phyloP scores from a whole-genome alignment of 139 green algal species.

The Coelastrella sp. region DNA sequence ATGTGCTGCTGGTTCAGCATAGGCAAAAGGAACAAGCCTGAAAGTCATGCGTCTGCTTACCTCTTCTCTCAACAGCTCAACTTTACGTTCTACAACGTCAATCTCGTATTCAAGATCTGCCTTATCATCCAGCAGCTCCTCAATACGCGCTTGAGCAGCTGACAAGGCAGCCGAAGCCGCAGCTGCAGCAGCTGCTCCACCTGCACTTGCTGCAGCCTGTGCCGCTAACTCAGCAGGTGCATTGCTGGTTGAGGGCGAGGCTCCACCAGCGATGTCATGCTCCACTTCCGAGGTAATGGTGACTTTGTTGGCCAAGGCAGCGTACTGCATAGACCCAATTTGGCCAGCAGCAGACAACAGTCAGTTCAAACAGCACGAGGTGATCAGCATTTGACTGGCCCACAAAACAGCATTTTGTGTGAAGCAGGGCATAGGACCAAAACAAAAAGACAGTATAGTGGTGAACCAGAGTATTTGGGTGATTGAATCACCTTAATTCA shows the following conservation, averaged over 20 bases:
- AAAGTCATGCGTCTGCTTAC: too few species aligned
- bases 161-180: background rate
- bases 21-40: too few species aligned
- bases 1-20: too few species aligned
- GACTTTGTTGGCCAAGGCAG: constrained; percentile 46
- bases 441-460: too few species aligned
- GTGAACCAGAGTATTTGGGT: too few species aligned
- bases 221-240: background rate
- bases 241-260: background rate
- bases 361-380: too few species aligned
- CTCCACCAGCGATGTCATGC: background rate
- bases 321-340: constrained; percentile 50
- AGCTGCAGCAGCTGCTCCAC: constrained; percentile 2
- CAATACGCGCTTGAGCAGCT: constrained; percentile 32
- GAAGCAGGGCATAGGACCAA: too few species aligned
- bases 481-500: too few species aligned
- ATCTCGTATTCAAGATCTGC: constrained; percentile 46
- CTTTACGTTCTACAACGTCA: constrained; percentile 48
- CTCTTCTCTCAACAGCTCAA: constrained; percentile 52
- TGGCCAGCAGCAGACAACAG: too few species aligned
- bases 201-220: background rate
- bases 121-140: constrained; percentile 44
- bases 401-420: too few species aligned
- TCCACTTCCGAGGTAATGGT: constrained; percentile 45
- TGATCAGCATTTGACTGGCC: too few species aligned